Base-by-base conservation (phyloP, 352 stramenopile genomes). In the Phytophthora crassamura region DNA sequence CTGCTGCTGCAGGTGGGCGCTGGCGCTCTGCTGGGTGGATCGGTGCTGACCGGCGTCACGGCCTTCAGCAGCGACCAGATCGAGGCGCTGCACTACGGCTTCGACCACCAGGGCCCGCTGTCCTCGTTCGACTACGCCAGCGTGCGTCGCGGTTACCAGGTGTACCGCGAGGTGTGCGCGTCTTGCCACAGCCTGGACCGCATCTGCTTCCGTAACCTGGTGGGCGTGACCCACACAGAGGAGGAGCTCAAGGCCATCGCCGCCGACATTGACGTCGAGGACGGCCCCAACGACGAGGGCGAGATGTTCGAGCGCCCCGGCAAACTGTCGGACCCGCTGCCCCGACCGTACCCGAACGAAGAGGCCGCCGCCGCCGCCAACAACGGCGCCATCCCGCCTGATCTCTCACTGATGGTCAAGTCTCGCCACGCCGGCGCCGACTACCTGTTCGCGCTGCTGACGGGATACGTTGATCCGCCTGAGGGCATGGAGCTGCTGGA, bases 241-340 rank as follows among this genome's bases (percentile, higher is more conserved):
- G 84, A 80, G 15, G 80, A 98, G 76, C 78, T 98, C 12, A 98
- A 98, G 72, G 78, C 72, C 0, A 82, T 98, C 53, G 94, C 95
- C 3, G 87, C 87, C 11, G 97, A 99, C 59, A 97, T 99, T 41
- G 97, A 99, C 46, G 91, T 99, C 36, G 77, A 95, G 9, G 97
- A 99, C 68, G 98, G 97, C 43, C 98, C 98, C 28, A 98, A 99
- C 72, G 96, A 98, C 51, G 86, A 98, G 72, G 98, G 98, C 40
- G 98, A 99, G 81, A 99, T 99, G 97, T 99, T 99, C 64, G 97
- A 99, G 67, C 93, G 98, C 33, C 98, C 98, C 3, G 97, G 97
- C 56, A 99, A 99, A 77, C 89, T 98, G 16, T 98, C 92, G 53
- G 96, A 99, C 85, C 86, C 88, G 6, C 88, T 99, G 20, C 97